Evolutionary conservation across 2,329 filamentous ascomycete species (phyloP).

Genomic region (Calcarisporium arbuscula): DNA sequence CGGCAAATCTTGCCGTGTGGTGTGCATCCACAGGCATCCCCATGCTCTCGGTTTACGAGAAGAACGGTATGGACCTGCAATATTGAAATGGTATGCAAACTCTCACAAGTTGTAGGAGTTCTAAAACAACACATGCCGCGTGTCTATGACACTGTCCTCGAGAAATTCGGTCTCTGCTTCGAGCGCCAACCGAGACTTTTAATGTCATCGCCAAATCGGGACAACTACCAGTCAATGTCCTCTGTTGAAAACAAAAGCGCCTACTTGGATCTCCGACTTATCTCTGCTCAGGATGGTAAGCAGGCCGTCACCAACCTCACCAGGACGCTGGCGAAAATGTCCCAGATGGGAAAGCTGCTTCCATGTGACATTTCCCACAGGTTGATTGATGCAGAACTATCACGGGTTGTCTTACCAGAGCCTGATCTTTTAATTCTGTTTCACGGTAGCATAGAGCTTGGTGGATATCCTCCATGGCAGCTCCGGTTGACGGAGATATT

Average conservation of each 20-base stretch:
- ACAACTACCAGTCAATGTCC: conserved; percentile 23
- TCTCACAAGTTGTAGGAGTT: conserved; percentile 52
- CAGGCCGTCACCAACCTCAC: conserved; percentile 95
- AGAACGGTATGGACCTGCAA: conserved; percentile 57
- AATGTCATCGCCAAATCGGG: conserved; percentile 37
- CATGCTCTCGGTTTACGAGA: conserved; percentile 85
- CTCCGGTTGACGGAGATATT: conserved; percentile 93
- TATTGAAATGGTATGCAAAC: neutral
- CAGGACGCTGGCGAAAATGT: conserved; percentile 91
- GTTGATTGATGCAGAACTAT: conserved; percentile 83
- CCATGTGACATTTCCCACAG: conserved; percentile 78
- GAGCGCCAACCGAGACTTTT: conserved; percentile 67
- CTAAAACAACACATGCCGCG: conserved; percentile 86
- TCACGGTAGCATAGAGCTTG: conserved; percentile 72
- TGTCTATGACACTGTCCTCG: conserved; percentile 70
- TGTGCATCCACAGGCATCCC: conserved; percentile 84
- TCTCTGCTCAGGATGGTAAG: conserved; percentile 82
- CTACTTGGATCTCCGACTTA: conserved; percentile 62
- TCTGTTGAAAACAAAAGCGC: conserved; percentile 25
- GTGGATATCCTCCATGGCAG: conserved; percentile 96
- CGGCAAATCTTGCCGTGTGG: conserved; percentile 89
- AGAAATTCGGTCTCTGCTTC: conserved; percentile 83
- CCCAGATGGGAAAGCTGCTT: conserved; percentile 77
- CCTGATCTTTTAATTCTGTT: conserved; percentile 88
- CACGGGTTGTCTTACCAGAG: conserved; percentile 72